Base-by-base conservation (phyloP, 768 basidiomycete genomes). In the Russula olivacea region DNA sequence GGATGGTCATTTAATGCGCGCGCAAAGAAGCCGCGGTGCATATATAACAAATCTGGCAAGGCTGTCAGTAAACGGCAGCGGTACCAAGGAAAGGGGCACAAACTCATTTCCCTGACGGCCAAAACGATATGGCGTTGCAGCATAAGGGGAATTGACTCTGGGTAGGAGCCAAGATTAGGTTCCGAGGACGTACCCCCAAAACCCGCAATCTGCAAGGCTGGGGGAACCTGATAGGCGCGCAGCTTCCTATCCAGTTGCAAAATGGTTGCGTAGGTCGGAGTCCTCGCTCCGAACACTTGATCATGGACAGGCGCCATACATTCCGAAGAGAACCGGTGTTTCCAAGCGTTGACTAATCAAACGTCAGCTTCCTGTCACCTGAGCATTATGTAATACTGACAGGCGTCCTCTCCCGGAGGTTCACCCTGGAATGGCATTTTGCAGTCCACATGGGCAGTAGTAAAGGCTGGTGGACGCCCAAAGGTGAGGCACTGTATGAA, bases 11-110 rank as follows among this genome's bases (percentile, higher is more conserved):
- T 84, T 60, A 89, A 69, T 0, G 86, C 86, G 55, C 83, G 82
- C 0, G 85, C 86, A 70, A 89, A 89, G 76, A 85, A 89, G 8
- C 85, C 85, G 47, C 87, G 80, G 72, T 89, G 87, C 79, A 89
- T 84, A 68, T 88, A 88, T 67, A 88, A 84, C 36, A 49, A 56
- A 15, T 64, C 66, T 64, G 55, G 32, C 30, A 56, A 40, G 8
- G n/a, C 3, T 5, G 17, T 58, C 40, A 64, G 45, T 34, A 28
- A 43, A 43, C 19, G 36, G 30, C 41, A 55, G 57, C 38, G 17
- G 21, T n/a, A 17, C 47, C 69, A 34, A 38, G 21, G 3, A 14
- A 45, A 14, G 23, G 12, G 52, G 19, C n/a, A 62, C 81, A 63
- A 65, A 85, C 87, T 81, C 41, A 87, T 87, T 74, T 88, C 87